Base-by-base conservation (phyloP, 441 rosid species). In the Omphalea diandra region DNA sequence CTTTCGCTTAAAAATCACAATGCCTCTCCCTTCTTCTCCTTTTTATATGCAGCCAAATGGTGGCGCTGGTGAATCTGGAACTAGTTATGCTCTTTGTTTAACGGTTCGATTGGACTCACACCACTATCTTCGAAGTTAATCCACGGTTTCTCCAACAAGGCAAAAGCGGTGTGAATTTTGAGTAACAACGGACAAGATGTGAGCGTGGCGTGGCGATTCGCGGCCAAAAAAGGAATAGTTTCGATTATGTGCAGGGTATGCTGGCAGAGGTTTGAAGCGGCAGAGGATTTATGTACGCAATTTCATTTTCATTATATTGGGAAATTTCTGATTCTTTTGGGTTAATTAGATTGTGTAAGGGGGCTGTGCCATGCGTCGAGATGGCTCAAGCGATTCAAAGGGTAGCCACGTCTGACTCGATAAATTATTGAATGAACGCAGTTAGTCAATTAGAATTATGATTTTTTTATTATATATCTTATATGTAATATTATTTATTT, bases 81-180 rank as follows among this genome's bases (percentile, higher is more conserved):
- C 71, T 54, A 60, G n/a, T 33, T 62, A 20, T n/a, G n/a, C n/a
- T n/a, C n/a, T n/a, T n/a, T n/a, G n/a, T n/a, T n/a, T n/a, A n/a
- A n/a, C n/a, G n/a, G n/a, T n/a, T n/a, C n/a, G n/a, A n/a, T n/a
- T n/a, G 82, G 77, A 26, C 62, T 73, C n/a, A 74, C 81, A 9
- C 81, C 79, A n/a, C n/a, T n/a, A 73, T 80, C 91, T 14, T 83
- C 92, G 22, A 77, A 79, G 83, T 80, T 92, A 74, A 79, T 90
- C 70, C 93, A 90, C 80, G 77, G 93, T 69, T 92, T 92, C 82
- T 92, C 97, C 22, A 80, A 87, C 47, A 90, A 89, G 74, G 87
- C 71, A 6, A 83, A 75, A 81, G 70, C 80, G 65, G 67, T 81
- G 36, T 77, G 84, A 71, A 63, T 52, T 67, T 70, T 73, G 24